These are phyloP conservation scores for Pezicula rhizophila DNA, from an alignment of 2,329 filamentous ascomycete species.

Conservation along the genomic window DNA sequence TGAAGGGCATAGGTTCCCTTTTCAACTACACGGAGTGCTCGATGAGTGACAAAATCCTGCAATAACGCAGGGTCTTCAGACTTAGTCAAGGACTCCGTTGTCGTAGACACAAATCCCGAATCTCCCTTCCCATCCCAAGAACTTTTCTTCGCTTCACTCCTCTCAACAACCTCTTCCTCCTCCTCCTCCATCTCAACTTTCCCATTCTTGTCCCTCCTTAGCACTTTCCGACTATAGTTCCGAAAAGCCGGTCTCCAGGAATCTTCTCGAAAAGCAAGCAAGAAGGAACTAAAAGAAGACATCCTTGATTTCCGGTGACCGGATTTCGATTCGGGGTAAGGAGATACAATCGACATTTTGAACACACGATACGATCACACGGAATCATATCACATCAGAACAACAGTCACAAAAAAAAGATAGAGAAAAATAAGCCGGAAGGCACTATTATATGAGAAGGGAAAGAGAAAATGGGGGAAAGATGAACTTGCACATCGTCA, in stretches of 20 bases:
- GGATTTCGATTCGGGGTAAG: not conserved
- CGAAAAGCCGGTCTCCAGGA: not conserved
- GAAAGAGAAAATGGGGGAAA: too few species aligned
- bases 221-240: not conserved
- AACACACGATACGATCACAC: not conserved
- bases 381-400: not conserved
- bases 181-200: not conserved
- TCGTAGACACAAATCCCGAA: not conserved
- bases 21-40: not conserved
- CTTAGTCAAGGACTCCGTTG: not conserved
- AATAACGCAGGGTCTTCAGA: not conserved
- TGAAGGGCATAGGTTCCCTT: slow-evolving; percentile 1
- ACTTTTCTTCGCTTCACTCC: not conserved
- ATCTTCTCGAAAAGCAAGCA: not conserved
- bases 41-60: not conserved
- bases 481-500: too few species aligned
- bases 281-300: not conserved
- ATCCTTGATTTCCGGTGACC: not conserved
- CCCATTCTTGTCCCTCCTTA: not conserved
- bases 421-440: not conserved
- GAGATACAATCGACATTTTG: not conserved
- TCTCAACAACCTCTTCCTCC: not conserved
- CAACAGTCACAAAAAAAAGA: not conserved
- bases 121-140: not conserved
- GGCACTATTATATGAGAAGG: not conserved